phyloP scores from a whole-genome alignment of 495 filamentous ascomycete genomes.

The Xylaria castorea region DNA sequence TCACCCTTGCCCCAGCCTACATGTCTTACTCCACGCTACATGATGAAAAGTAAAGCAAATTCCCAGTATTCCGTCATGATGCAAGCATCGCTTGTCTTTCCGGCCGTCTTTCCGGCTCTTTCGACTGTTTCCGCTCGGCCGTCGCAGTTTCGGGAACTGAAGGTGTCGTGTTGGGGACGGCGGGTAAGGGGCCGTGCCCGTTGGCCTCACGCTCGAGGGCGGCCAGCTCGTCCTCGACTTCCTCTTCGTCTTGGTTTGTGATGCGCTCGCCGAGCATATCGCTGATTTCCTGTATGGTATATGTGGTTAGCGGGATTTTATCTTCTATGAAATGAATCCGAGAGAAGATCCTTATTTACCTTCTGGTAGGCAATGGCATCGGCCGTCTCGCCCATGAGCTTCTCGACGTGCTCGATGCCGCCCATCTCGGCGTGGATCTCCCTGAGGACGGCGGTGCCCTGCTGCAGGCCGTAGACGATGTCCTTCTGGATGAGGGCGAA shows the following conservation, averaged over 20 bases:
- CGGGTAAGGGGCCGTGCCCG: conserved; percentile 58
- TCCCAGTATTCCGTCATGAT: conserved; percentile 31
- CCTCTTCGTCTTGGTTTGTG: conserved; percentile 93
- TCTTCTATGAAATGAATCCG: background rate
- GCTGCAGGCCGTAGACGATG: conserved; percentile 88
- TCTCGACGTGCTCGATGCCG: conserved; percentile 89
- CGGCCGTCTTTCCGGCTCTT: conserved; percentile 44
- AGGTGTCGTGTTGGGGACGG: conserved; percentile 60
- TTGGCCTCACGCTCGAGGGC: conserved; percentile 74
- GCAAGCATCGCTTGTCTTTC: conserved; percentile 56
- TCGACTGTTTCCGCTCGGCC: conserved; percentile 18
- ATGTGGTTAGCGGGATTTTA: background rate
- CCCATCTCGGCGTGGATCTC: conserved; percentile 97
- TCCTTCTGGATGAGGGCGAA: conserved; percentile 96
- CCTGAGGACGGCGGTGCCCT: conserved; percentile 86
- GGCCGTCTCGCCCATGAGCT: conserved; percentile 87
- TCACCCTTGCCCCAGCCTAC: background rate
- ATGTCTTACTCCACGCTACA: conserved; percentile 17
- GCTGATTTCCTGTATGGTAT: conserved; percentile 73
- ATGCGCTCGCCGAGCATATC: conserved; percentile 87
- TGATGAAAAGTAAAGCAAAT: conserved; percentile 11
- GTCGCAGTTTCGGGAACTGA: conserved; percentile 29
- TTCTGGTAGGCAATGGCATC: conserved; percentile 88
- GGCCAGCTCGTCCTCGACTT: conserved; percentile 94
- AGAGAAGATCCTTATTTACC: conserved; percentile 48